Evolutionary conservation across 1,284 basidiomycete species (phyloP), one percentile per base, ranked within the genome.

Genomic region (Apiotrichum porosum): DNA sequence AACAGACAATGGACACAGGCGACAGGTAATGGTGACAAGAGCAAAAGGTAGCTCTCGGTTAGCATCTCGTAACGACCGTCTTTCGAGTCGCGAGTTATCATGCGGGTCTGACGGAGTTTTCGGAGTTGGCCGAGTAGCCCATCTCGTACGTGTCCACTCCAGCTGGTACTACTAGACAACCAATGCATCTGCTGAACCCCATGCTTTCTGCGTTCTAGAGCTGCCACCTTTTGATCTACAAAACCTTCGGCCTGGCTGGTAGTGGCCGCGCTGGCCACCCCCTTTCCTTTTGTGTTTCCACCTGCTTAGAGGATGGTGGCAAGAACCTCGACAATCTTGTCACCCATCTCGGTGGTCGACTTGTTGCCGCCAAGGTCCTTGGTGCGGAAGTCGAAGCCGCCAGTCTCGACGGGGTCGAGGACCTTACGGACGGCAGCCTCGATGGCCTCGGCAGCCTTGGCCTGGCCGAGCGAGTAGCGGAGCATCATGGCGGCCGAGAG

Each of bases 401-500:
- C 93, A 6, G 75, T 58, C 14, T 80, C 78, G 48, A 78, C 72
- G 9, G 79, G 75, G 71, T 98, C 95, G 19, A 99, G 78, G 14
- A 89, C 89, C 71, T 85, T 90, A 52, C 85, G 78, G 12, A 98
- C 93, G 9, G 94, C 91, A 34, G 77, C 72, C 72, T 98, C 95
- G 56, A 99, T 85, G 22, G 86, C 83, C 8, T 42, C 41, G 41
- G 41, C 41, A 32, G 41, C 41, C 41, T 42, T 42, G 41, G 41
- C 31, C 41, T 42, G 41, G 31, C 41, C 41, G 31, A 44, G 44
- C 36, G 36, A 42, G 41, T 98, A 42, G 22, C 94, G 77, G 46
- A 97, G 81, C 83, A 95, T 89, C 61, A 97, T 78, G 5, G 92
- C 88, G 2, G 93, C 90, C 17, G 90, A 94, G 54, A 92, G 86